Evolutionary conservation across 805 yeast genomes (phyloP), one percentile per base, ranked within the genome.

Genomic region (Cyberlindnera maritima): DNA sequence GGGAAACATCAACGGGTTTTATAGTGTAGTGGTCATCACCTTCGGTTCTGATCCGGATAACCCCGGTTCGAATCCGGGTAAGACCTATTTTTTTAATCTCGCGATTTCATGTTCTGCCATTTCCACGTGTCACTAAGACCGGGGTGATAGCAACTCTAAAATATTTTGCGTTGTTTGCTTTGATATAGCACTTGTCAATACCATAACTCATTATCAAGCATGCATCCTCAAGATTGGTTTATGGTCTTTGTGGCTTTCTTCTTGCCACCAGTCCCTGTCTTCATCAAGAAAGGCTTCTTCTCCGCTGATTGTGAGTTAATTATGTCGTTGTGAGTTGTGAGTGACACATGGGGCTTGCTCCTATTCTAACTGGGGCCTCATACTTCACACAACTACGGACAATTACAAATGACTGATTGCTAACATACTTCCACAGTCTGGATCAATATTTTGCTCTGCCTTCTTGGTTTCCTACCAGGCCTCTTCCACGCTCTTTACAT

Each of bases 201-300:
- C n/a, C n/a, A n/a, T 5, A 21, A 21, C 25, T 21, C 25, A 6
- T 21, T 9, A 21, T 21, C 25, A 21, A 21, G 9, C 25, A 66
- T 66, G 70, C 70, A 66, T 55, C 64, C 69, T 9, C 62, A 62
- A 52, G 84, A 79, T 65, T 78, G 89, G 88, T 70, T 84, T 48
- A 61, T 83, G 50, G 89, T 85, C 2, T 72, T 84, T 41, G 59
- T 85, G 44, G 88, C 88, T 2, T 72, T 85, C 47, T 79, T 85
- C 60, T 58, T 84, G 10, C 92, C 92, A 11, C 89, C 89, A 8
- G 68, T 85, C 33, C 85, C 90, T 9, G 91, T 85, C 20, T 74
- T 80, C 41, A 61, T 83, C 52, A 85, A 85, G 64, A 68, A 87
- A 56, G 91, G 91, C 1, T 71, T 73, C 45, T 54, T 56, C 36